Conservation (phyloP, 352 stramenopile species). For the Aphanomyces stellatus region DNA sequence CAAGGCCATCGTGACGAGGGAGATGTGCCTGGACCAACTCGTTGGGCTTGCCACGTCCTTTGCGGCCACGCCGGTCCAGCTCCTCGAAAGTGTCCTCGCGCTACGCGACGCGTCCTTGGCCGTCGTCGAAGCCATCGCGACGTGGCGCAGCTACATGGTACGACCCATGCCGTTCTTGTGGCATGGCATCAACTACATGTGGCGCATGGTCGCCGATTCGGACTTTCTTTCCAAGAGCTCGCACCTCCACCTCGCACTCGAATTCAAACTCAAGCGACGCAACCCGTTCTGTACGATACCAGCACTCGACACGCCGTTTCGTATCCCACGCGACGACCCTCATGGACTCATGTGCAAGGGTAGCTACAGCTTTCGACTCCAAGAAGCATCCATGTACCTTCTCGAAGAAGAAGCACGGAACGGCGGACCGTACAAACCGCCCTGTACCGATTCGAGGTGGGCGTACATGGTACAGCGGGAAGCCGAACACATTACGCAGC, state of each 20-base stretch:
- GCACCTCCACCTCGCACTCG: slow-evolving; percentile 38
- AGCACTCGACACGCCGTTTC: slow-evolving; percentile 40
- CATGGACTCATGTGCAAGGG: neutral
- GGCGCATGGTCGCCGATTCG: slow-evolving; percentile 56
- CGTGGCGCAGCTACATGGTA: slow-evolving; percentile 55
- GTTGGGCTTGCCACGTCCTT: slow-evolving; percentile 42
- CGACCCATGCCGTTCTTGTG: slow-evolving; percentile 46
- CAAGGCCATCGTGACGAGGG: slow-evolving; percentile 47
- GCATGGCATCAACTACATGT: slow-evolving; percentile 51
- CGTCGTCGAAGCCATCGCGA: slow-evolving; percentile 45
- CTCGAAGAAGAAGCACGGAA: slow-evolving; percentile 46
- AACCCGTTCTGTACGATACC: slow-evolving; percentile 70
- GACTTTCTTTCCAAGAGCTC: slow-evolving; percentile 73
- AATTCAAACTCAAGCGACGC: slow-evolving; percentile 37
- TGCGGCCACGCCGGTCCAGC: slow-evolving; percentile 26
- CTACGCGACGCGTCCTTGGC: slow-evolving; percentile 42
- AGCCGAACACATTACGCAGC: slow-evolving; percentile 27
- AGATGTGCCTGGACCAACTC: slow-evolving; percentile 44
- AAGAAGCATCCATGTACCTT: slow-evolving; percentile 45
- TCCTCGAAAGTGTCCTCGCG: slow-evolving; percentile 40
- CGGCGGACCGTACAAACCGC: slow-evolving; percentile 24
- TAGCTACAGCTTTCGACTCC: neutral
- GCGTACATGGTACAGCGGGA: slow-evolving; percentile 50
- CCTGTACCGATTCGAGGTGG: slow-evolving; percentile 32
- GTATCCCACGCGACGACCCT: neutral